Conservation (phyloP, 345 rosid species). For the Syzygium aqueum region DNA sequence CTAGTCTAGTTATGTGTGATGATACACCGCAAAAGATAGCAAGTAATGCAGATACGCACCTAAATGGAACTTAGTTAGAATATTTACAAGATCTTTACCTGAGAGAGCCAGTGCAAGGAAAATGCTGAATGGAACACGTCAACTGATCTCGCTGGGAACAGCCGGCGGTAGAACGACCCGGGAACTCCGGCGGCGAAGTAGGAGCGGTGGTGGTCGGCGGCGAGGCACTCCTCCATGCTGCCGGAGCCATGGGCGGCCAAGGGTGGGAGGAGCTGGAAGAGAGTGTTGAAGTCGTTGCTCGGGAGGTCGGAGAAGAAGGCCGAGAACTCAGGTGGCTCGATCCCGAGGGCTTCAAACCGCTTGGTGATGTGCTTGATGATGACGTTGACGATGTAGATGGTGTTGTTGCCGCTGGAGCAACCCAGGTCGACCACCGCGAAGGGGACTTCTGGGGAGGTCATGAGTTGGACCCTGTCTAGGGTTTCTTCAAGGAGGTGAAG, state of each 20-base stretch:
- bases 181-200: conserved; percentile 86
- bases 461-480: conserved; percentile 51
- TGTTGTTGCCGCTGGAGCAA: conserved; percentile 78
- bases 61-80: neutral
- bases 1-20: neutral
- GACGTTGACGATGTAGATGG: conserved; percentile 49
- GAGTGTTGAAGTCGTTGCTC: conserved; percentile 90
- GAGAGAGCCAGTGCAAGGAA: conserved; percentile 95
- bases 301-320: conserved; percentile 93
- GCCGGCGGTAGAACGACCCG: conserved; percentile 80
- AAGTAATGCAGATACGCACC: neutral
- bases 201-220: conserved; percentile 60
- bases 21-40: neutral
- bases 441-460: conserved; percentile 41
- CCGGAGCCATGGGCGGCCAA: conserved; percentile 14
- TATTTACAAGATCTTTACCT: conserved; percentile 25
- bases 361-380: conserved; percentile 78
- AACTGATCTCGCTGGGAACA: conserved; percentile 72
- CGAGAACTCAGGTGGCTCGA: conserved; percentile 63
- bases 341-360: conserved; percentile 46
- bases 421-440: conserved; percentile 89
- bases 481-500: conserved; percentile 80
- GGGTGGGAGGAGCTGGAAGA: conserved; percentile 84
- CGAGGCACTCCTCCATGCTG: conserved; percentile 83
- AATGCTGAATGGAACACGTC: conserved; percentile 87